Conservation (phyloP, 73 alveolate species). For the Stentor roeselii region DNA sequence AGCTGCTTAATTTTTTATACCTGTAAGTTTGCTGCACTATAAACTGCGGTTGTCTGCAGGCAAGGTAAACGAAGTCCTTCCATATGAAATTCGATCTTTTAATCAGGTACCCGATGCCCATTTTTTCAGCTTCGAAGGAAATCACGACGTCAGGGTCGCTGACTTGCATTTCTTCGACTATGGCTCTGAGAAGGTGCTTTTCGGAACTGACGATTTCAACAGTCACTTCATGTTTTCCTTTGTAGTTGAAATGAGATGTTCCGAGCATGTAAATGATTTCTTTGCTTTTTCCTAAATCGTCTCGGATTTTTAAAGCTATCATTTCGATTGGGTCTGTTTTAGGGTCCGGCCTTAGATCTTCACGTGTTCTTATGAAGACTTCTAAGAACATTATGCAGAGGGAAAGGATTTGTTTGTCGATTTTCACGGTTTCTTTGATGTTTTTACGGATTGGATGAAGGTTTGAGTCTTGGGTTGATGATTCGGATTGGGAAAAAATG, state of each 20-base stretch:
- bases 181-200: neutral
- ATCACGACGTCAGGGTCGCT: conserved; percentile 83
- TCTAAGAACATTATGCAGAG: neutral
- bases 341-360: neutral
- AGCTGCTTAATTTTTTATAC: neutral
- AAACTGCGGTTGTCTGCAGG: neutral
- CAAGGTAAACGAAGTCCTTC: neutral
- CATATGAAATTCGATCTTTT: conserved; percentile 59
- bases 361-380: conserved; percentile 4
- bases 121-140: conserved; percentile 76
- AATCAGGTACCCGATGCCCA: conserved; percentile 66
- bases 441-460: neutral
- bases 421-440: neutral
- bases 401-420: neutral
- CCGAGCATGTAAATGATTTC: neutral
- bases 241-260: neutral
- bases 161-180: conserved; percentile 26
- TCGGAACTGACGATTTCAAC: neutral
- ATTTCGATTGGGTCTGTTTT: neutral
- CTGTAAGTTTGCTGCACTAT: neutral
- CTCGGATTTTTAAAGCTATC: neutral
- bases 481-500: neutral
- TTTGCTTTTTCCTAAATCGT: neutral
- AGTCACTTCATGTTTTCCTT: neutral
- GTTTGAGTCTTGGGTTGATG: neutral